Base-by-base conservation (phyloP, 257 asterid genomes). In the Przewalskia tangutica region DNA sequence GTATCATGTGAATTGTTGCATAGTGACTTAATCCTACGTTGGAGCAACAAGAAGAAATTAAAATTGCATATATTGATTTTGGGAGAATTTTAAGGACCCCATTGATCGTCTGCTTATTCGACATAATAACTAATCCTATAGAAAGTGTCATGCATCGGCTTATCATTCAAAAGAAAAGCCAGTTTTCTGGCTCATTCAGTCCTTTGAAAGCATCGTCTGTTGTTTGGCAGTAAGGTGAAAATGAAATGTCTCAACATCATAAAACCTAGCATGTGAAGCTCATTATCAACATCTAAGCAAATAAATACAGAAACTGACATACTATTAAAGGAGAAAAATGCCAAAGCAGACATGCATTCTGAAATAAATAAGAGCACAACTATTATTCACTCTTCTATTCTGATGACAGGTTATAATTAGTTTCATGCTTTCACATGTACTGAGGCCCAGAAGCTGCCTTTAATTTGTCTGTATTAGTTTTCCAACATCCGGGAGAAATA, bases 231-330 rank as follows among this genome's bases (percentile, higher is more conserved):
- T 23, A 50, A 75, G 27, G 62, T 50, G 80, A 75, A 75, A 75
- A 75, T 75, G 62, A 75, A 83, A 85, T 73, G 84, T 83, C 81
- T 71, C 75, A 56, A 65, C 80, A 70, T 13, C 32, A 77, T 44
- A 48, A 42, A 84, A 82, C 83, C 80, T 64, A 75, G 83, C 88
- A 87, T 50, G 90, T 85, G 88, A 67, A 44, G 20, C 53, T 63
- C 3, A 51, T 7, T 55, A 63, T 65, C 59, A 65, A 70, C 77
- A 64, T 77, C 60, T 38, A 34, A 71, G 40, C 82, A 79, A 50
- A 50, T 75, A 83, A 75, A 23, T 50, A 76, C 54, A 82, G 54
- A 50, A 50, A 14, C 62, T 48, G 79, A 73, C 79, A 18, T 73
- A 50, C 42, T 38, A 2, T 38, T 38, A 38, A 2, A 38, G 42